These are phyloP conservation scores for Pichia sp. DNA, from an alignment of 1,139 yeast genomes.

Conservation along the genomic window DNA sequence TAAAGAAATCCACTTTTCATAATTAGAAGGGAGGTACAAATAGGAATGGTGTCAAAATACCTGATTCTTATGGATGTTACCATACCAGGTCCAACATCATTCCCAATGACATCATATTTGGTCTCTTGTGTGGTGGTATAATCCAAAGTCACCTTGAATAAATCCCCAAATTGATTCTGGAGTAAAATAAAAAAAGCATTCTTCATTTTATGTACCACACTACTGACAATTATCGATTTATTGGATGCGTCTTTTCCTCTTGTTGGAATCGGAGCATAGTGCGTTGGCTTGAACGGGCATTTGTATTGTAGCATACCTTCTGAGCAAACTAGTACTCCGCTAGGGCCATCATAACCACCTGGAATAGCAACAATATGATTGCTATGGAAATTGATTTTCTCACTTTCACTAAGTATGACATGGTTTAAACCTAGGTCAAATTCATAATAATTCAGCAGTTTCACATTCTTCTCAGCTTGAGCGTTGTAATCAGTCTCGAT, in stretches of 20 bases:
- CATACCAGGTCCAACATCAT: conserved; percentile 32
- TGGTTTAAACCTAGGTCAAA: conserved; percentile 83
- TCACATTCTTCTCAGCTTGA: conserved; percentile 15
- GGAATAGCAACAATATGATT: conserved; percentile 43
- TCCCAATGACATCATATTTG: conserved; percentile 1
- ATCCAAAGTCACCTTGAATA: conserved; percentile 62
- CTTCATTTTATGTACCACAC: conserved; percentile 62
- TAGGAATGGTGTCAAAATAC: conserved; percentile 75
- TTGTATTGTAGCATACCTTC: conserved; percentile 43
- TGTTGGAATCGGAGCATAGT: conserved; percentile 47
- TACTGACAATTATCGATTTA: conserved; percentile 45
- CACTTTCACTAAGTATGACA: conserved; percentile 50
- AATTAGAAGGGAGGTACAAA: conserved; percentile 51
- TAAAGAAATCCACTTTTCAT: conserved; percentile 73
- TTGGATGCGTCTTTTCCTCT: conserved; percentile 41
- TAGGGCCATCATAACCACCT: conserved; percentile 54
- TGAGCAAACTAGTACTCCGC: conserved; percentile 54
- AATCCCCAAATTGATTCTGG: conserved; percentile 70
- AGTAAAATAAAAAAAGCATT: conserved; percentile 62
- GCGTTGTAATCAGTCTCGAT: conserved; percentile 58
- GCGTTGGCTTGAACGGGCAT: conserved; percentile 34
- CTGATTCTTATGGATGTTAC: conserved; percentile 40
- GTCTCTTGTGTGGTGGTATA: conserved; percentile 32
- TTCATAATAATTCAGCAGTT: conserved; percentile 61
- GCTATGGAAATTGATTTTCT: conserved; percentile 38